These are phyloP conservation scores for Boletus subcaerulescens DNA, from an alignment of 768 basidiomycete genomes.

Conservation along the genomic window DNA sequence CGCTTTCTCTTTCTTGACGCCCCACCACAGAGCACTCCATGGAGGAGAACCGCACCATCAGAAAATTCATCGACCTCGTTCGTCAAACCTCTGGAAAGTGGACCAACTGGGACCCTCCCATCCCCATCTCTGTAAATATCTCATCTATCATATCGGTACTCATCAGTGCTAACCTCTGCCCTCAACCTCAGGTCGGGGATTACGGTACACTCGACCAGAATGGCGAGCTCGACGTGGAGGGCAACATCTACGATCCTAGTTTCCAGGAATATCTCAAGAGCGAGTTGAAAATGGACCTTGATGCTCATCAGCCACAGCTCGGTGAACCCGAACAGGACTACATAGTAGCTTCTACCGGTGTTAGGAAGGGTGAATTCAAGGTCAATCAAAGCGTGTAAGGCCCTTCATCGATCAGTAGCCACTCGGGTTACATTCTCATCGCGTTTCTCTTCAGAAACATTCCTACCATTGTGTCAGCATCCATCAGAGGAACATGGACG, in stretches of 20 bases:
- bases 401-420: not conserved
- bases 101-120: constrained; percentile 33
- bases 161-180: not conserved
- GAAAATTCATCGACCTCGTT: constrained; percentile 8
- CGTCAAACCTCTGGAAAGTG: constrained; percentile 26
- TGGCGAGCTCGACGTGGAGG: constrained; percentile 8
- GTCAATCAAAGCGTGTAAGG: constrained; percentile 4
- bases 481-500: constrained; percentile 29
- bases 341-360: constrained; percentile 21
- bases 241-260: constrained; percentile 26
- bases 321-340: constrained; percentile 15
- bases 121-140: constrained; percentile 22
- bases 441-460: not conserved
- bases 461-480: constrained; percentile 21
- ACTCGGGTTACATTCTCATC: no score
- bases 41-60: not conserved
- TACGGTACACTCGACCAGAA: constrained; percentile 25
- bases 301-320: not conserved
- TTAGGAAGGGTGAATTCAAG: constrained; percentile 10
- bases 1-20: no score
- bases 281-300: not conserved
- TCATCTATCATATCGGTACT: not conserved
- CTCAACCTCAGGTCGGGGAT: constrained; percentile 24
- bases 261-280: constrained; percentile 5
- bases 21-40: not conserved